These are phyloP conservation scores for Rhizopogon parksii DNA, from an alignment of 1,284 basidiomycete genomes.

Conservation along the genomic window DNA sequence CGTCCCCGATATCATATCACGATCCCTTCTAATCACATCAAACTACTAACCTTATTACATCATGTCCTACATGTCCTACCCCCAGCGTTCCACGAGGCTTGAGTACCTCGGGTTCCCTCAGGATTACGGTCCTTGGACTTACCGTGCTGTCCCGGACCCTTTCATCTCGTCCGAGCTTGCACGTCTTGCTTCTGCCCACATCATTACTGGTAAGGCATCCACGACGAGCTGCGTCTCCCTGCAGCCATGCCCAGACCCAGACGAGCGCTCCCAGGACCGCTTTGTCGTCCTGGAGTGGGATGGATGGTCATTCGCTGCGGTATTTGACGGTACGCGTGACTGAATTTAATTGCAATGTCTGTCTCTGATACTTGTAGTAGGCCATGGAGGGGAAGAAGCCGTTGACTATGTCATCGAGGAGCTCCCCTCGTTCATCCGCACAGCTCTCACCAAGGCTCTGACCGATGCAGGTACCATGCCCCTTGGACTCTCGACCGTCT, in stretches of 20 bases:
- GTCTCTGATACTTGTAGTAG: slow-evolving; percentile 9
- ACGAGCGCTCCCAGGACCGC: slow-evolving; percentile 24
- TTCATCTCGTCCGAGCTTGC: slow-evolving; percentile 11
- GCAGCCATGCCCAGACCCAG: slow-evolving; percentile 22
- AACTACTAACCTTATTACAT: neutral
- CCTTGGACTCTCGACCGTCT: slow-evolving; percentile 17
- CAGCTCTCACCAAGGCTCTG: slow-evolving; percentile 7
- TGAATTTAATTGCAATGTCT: neutral
- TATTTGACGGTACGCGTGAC: slow-evolving; percentile 25
- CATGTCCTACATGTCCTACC: neutral
- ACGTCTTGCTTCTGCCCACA: slow-evolving; percentile 10
- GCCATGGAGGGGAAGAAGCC: slow-evolving; percentile 25
- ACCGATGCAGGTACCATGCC: neutral
- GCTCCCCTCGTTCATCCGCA: slow-evolving; percentile 14
- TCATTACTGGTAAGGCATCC: neutral
- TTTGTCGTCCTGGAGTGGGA: slow-evolving; percentile 23
- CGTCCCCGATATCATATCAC: too few relatives aligned
- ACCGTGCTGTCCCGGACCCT: slow-evolving; percentile 10
- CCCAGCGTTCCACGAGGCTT: neutral
- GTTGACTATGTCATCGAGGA: slow-evolving; percentile 17
- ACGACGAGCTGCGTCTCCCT: slow-evolving; percentile 21
- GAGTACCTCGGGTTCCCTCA: slow-evolving; percentile 1
- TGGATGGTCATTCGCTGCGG: slow-evolving; percentile 24
- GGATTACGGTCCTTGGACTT: slow-evolving; percentile 9
- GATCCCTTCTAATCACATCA: too few relatives aligned